Conservation (phyloP, 192 early-diverging fungal genomes). For the Chytriomyces confervae region DNA sequence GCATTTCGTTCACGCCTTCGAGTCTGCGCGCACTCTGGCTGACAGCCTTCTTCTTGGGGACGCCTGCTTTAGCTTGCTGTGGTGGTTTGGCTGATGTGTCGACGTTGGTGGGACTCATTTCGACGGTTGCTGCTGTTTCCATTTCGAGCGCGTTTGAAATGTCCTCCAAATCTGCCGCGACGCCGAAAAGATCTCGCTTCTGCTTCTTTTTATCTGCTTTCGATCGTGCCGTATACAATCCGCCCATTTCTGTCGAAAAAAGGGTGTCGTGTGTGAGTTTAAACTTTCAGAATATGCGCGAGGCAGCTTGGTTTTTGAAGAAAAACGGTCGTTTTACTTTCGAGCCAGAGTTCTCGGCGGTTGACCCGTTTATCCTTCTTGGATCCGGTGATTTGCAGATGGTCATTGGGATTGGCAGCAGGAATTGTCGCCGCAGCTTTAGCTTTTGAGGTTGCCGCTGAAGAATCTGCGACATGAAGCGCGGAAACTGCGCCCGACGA, state of each 20-base stretch:
- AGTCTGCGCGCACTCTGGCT: constrained; percentile 9
- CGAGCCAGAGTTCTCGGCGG: constrained; percentile 22
- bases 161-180: constrained; percentile 19
- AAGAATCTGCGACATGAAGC: too few species aligned
- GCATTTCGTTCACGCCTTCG: constrained; percentile 27
- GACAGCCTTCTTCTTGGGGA: constrained; percentile 8
- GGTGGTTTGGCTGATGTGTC: background rate
- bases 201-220: constrained; percentile 18
- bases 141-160: constrained; percentile 3
- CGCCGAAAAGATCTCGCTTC: constrained; percentile 16
- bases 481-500: background rate
- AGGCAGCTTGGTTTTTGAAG: background rate
- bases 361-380: constrained; percentile 12
- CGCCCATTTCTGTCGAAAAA: constrained; percentile 15
- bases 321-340: constrained; percentile 6
- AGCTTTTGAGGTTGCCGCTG: too few species aligned
- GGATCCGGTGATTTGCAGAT: background rate
- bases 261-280: background rate
- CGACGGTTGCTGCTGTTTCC: background rate
- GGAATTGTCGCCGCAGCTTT: background rate
- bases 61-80: background rate
- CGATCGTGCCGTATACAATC: background rate
- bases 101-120: background rate
- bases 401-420: background rate
- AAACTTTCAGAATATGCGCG: background rate